Evolutionary conservation across 495 filamentous ascomycete species (phyloP).

Genomic region (Tuber microsphaerosporum): DNA sequence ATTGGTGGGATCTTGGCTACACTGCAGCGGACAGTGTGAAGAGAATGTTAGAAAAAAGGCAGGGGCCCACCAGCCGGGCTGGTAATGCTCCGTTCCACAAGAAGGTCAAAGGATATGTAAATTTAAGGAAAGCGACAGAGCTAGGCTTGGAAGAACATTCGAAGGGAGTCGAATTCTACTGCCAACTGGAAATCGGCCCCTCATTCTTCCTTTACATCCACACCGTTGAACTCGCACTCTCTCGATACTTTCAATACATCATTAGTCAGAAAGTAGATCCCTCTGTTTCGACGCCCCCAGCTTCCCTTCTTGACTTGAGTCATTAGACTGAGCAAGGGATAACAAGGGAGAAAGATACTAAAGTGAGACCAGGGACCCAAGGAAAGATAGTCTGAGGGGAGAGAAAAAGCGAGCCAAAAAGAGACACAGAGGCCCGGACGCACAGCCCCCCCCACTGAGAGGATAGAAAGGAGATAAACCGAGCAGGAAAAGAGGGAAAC

Average conservation of each 20-base stretch:
- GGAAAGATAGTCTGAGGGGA: background rate
- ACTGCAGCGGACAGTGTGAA: background rate
- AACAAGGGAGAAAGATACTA: background rate
- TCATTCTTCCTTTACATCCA: background rate
- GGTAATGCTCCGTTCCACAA: slow-evolving; percentile 1
- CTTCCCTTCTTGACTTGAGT: background rate
- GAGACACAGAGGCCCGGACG: background rate
- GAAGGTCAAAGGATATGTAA: background rate
- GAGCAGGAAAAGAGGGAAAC: background rate
- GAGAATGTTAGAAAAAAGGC: background rate
- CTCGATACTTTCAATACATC: background rate
- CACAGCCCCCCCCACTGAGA: background rate
- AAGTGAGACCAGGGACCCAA: background rate
- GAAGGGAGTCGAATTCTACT: background rate
- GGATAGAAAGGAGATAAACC: background rate
- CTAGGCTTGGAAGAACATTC: background rate
- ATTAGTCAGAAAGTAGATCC: background rate
- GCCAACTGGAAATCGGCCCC: background rate
- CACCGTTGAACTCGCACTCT: background rate
- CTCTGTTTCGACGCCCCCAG: background rate
- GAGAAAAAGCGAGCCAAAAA: background rate
- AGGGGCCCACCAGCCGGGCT: background rate
- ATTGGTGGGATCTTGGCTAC: background rate
- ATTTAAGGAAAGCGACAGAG: background rate
- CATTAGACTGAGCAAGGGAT: background rate